Evolutionary conservation across 345 rosid species (phyloP), one percentile per base, ranked within the genome.

Genomic region (Hibiscus trionum): DNA sequence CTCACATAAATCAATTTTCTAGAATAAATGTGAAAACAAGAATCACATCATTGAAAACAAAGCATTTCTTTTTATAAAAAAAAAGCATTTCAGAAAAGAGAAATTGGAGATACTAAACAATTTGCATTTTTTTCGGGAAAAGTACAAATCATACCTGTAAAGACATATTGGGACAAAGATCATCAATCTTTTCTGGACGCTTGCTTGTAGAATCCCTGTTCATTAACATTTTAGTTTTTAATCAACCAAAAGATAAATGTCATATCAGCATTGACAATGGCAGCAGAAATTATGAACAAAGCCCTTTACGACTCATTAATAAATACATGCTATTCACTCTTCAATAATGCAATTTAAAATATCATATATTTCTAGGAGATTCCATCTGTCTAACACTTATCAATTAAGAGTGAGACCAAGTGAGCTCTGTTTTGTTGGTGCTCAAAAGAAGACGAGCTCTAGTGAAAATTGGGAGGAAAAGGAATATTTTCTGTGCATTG

Each of bases 161-260:
- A 63, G 55, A 69, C 86, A 81, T 83, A 80, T 84, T 78, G 52
- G 93, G 89, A 58, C 57, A 77, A 75, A 95, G 82, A 82, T 90
- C 97, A 77, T 85, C 93, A 55, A 90, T 79, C 77, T 79, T 86
- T 74, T 86, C 90, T 44, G 81, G 57, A 39, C 75, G 90, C 73
- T 79, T 82, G 74, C 70, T 73, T 49, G 75, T 57, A 86, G 77
- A 29, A 42, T 75, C 82, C 70, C 86, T 88, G 82, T 56, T 80
- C 70, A 71, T 4, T 50, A 67, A 9, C 44, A 49, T 63, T 55
- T 67, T 53, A 65, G 35, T 21, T 71, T 33, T 31, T 42, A 75
- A 39, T 42, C 17, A 66, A 53, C 63, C 73, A 71, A 49, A 49
- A 49, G 9, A 27, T 12, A 47, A 66, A 66, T 15, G 14, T 66